These are phyloP conservation scores for Eutrema japonicum DNA, from an alignment of 345 rosid genomes.

Conservation along the genomic window DNA sequence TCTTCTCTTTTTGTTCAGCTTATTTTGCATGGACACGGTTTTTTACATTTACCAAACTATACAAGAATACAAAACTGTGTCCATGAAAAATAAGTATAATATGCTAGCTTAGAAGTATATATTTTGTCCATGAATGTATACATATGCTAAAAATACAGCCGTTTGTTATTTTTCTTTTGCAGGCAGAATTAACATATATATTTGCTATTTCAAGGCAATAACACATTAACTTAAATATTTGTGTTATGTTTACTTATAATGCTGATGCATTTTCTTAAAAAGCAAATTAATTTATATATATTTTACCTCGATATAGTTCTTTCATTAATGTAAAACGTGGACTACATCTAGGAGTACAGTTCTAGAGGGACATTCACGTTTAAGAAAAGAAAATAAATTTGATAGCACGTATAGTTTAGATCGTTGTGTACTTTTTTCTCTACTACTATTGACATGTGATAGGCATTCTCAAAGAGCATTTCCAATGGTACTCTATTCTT, in stretches of 20 bases:
- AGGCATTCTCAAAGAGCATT: too few relatives aligned
- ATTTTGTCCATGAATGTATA: background rate
- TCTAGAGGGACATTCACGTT: too few relatives aligned
- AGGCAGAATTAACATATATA: background rate
- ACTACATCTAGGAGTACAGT: too few relatives aligned
- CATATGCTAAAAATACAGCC: background rate
- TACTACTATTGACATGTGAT: too few relatives aligned
- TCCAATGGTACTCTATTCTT: too few relatives aligned
- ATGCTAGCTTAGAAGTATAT: background rate
- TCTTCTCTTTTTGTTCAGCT: background rate
- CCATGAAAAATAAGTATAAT: slow-evolving; percentile 1
- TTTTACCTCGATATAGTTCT: too few relatives aligned
- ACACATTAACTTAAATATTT: background rate
- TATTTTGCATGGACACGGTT: background rate
- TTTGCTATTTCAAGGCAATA: background rate
- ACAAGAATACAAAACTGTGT: slow-evolving; percentile 2
- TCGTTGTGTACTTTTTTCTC: too few relatives aligned
- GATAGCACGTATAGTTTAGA: too few relatives aligned
- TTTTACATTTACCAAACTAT: background rate
- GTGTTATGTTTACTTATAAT: background rate
- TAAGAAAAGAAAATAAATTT: too few relatives aligned
- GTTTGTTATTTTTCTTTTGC: background rate
- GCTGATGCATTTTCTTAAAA: background rate
- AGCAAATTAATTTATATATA: background rate
- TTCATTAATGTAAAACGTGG: too few relatives aligned